These are phyloP conservation scores for Lagerstroemia speciosa DNA, from an alignment of 345 rosid species.

Conservation along the genomic window DNA sequence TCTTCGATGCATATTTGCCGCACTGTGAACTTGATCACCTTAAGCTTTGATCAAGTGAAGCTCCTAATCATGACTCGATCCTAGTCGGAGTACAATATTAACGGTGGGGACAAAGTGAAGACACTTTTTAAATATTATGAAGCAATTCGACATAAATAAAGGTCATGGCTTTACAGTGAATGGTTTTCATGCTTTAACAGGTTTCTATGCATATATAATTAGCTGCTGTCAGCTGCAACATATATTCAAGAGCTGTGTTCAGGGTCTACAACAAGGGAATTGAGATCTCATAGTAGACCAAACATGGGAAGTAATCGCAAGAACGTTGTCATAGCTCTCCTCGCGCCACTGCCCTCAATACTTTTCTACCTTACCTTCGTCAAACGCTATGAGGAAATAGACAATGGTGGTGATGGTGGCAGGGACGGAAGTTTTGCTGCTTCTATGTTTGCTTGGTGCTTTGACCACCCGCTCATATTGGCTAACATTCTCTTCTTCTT, in stretches of 20 bases:
- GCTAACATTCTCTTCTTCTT: constrained; percentile 81
- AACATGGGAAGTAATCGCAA: constrained; percentile 24
- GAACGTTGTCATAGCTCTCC: constrained; percentile 53
- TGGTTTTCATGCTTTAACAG: background rate
- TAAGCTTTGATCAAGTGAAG: background rate
- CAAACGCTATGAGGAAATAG: constrained; percentile 17
- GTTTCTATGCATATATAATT: background rate
- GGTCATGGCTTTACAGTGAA: background rate
- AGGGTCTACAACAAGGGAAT: background rate
- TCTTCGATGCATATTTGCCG: background rate
- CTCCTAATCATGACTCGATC: background rate
- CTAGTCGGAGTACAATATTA: background rate
- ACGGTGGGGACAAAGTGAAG: background rate
- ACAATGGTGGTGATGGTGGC: background rate
- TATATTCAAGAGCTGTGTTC: background rate
- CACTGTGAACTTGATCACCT: background rate
- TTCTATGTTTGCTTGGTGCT: constrained; percentile 60
- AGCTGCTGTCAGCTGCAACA: constrained; percentile 1
- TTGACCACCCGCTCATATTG: constrained; percentile 62
- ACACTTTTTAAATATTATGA: background rate
- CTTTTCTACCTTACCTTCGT: constrained; percentile 58
- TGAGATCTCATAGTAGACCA: background rate
- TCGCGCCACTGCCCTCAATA: constrained; percentile 72
- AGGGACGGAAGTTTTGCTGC: constrained; percentile 14
- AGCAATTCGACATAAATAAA: background rate